These are phyloP conservation scores for Paecilomyces sp. DNA, from an alignment of 2,329 filamentous ascomycete species.

Conservation along the genomic window DNA sequence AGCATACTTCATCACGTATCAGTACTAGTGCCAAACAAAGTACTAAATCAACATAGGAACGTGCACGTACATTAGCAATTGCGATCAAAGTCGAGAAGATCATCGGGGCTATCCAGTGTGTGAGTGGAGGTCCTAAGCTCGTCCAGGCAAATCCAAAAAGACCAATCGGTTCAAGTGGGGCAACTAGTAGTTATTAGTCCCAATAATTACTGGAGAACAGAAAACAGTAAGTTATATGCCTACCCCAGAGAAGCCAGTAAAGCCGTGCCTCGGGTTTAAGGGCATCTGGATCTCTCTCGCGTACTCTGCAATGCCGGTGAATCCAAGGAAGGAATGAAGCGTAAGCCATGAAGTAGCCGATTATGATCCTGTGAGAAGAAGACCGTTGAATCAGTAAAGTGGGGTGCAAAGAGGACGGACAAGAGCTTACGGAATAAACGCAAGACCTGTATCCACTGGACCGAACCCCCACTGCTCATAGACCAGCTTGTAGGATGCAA, in stretches of 20 bases:
- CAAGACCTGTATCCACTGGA: slow-evolving; percentile 40
- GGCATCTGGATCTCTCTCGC: slow-evolving; percentile 29
- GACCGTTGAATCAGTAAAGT: not conserved
- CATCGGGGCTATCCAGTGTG: slow-evolving; percentile 57
- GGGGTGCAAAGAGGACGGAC: not conserved
- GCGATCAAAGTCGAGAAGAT: slow-evolving; percentile 53
- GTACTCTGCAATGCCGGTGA: slow-evolving; percentile 33
- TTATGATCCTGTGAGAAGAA: slow-evolving; percentile 31
- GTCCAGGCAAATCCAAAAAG: slow-evolving; percentile 57
- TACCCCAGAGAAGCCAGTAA: slow-evolving; percentile 50
- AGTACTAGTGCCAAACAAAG: not conserved
- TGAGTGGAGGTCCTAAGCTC: slow-evolving; percentile 44
- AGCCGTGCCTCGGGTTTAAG: slow-evolving; percentile 59
- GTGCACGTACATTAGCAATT: slow-evolving; percentile 50
- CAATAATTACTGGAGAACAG: not conserved
- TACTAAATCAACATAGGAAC: slow-evolving; percentile 11
- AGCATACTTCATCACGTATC: slow-evolving; percentile 17
- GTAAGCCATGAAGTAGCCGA: slow-evolving; percentile 54
- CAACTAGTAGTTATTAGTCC: slow-evolving; percentile 27
- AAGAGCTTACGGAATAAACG: slow-evolving; percentile 45
- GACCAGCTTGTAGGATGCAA: slow-evolving; percentile 55
- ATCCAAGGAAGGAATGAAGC: slow-evolving; percentile 50
- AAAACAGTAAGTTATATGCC: slow-evolving; percentile 3
- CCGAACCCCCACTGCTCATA: slow-evolving; percentile 55
- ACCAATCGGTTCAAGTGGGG: slow-evolving; percentile 52